Evolutionary conservation across 148 eudicot genomes (phyloP).

Genomic region (Polygonum aviculare): DNA sequence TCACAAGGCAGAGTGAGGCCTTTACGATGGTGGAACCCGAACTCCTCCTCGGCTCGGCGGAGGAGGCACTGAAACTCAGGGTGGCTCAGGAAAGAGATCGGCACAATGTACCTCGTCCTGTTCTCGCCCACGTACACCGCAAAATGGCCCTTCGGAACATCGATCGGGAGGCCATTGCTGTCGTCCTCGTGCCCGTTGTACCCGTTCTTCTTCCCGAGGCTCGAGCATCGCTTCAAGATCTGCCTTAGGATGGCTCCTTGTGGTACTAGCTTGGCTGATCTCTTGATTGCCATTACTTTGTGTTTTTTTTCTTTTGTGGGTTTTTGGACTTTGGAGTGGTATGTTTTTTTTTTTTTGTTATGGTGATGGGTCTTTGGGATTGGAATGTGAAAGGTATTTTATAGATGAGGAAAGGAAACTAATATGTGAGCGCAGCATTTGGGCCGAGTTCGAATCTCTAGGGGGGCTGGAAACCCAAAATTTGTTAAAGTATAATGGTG

Average conservation of each 20-base stretch:
- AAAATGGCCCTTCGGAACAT: slow-evolving; percentile 89
- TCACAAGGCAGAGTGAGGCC: slow-evolving; percentile 89
- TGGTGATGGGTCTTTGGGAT: slow-evolving; percentile 24
- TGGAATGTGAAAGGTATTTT: slow-evolving; percentile 38
- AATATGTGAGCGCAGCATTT: background rate
- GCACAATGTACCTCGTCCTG: slow-evolving; percentile 68
- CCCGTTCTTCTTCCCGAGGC: slow-evolving; percentile 56
- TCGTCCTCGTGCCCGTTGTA: slow-evolving; percentile 19
- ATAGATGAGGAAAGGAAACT: background rate
- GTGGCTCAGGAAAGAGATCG: slow-evolving; percentile 56
- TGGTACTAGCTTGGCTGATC: slow-evolving; percentile 38
- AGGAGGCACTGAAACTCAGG: slow-evolving; percentile 74
- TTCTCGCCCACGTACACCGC: slow-evolving; percentile 78
- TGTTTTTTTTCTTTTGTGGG: too few relatives aligned
- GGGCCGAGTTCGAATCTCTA: background rate
- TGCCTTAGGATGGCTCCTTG: slow-evolving; percentile 62
- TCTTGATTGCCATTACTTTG: slow-evolving; percentile 43
- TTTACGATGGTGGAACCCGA: slow-evolving; percentile 76
- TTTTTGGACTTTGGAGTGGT: too few relatives aligned
- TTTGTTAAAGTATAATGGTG: background rate
- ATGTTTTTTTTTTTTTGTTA: background rate
- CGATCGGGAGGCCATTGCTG: slow-evolving; percentile 48
- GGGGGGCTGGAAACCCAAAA: background rate
- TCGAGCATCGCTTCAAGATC: slow-evolving; percentile 71
- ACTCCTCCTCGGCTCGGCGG: slow-evolving; percentile 71